Conservation (phyloP, 768 basidiomycete species). For the Agrocybe pediades region DNA sequence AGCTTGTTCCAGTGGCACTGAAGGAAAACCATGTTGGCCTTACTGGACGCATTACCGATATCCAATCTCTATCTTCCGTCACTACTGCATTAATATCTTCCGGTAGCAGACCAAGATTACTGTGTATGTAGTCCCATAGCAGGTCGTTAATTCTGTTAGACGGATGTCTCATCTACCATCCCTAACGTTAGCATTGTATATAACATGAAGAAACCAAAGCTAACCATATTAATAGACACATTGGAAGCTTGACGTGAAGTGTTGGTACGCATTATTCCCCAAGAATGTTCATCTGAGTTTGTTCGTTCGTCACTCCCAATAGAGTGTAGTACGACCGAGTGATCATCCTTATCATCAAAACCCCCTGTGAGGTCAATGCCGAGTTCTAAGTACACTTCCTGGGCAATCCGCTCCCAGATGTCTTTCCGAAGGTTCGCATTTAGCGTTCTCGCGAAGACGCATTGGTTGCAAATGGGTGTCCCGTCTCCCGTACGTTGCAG, state of each 20-base stretch:
- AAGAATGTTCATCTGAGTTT: too few species aligned
- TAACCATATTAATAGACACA: neutral
- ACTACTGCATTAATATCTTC: neutral
- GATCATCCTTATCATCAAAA: neutral
- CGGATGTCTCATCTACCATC: neutral
- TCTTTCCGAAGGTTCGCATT: slow-evolving; percentile 5
- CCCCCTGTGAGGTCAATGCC: neutral
- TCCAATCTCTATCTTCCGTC: slow-evolving; percentile 5
- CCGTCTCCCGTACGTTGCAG: neutral
- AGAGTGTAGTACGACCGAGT: neutral
- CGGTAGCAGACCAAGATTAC: neutral
- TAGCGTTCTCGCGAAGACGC: slow-evolving; percentile 3
- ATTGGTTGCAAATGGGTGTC: neutral
- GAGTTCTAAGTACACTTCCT: neutral
- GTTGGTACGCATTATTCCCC: too few species aligned
- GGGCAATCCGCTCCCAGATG: neutral
- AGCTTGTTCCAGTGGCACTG: too few species aligned
- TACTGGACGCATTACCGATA: neutral
- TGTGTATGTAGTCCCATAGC: neutral
- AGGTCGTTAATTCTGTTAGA: slow-evolving; percentile 1
- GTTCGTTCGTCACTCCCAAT: too few species aligned
- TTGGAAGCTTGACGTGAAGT: neutral
- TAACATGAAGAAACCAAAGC: neutral
- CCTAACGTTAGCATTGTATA: neutral
- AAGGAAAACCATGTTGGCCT: neutral